phyloP scores from a whole-genome alignment of 1,284 basidiomycete genomes.

The Sanguinoderma infundibulare region DNA sequence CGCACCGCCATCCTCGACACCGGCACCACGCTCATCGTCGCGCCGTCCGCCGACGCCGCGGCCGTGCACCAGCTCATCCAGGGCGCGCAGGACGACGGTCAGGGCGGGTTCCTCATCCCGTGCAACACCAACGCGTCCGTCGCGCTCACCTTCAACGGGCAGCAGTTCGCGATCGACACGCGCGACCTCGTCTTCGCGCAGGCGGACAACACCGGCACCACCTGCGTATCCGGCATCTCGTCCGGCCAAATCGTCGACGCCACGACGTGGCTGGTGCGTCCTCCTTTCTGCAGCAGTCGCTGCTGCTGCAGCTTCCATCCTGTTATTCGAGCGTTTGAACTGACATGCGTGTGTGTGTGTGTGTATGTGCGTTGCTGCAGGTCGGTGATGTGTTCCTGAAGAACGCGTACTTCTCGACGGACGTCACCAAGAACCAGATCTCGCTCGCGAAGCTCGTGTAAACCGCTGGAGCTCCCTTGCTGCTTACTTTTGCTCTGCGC shows the following conservation, averaged over 20 bases:
- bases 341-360: not conserved
- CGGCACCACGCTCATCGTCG: slow-evolving; percentile 73
- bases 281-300: slow-evolving; percentile 7
- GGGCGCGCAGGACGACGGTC: slow-evolving; percentile 62
- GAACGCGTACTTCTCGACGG: slow-evolving; percentile 80
- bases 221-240: slow-evolving; percentile 78
- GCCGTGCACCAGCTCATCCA: slow-evolving; percentile 63
- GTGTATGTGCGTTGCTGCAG: slow-evolving; percentile 31
- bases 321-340: too few species aligned
- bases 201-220: slow-evolving; percentile 66
- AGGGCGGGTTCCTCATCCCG: slow-evolving; percentile 78
- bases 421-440: slow-evolving; percentile 70
- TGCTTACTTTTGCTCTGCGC: not conserved
- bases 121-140: slow-evolving; percentile 72
- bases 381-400: slow-evolving; percentile 77
- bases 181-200: slow-evolving; percentile 77
- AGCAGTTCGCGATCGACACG: slow-evolving; percentile 65
- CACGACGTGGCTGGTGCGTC: slow-evolving; percentile 73
- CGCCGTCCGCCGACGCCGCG: slow-evolving; percentile 61
- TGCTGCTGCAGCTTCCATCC: too few species aligned
- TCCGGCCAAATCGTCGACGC: slow-evolving; percentile 65
- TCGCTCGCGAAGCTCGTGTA: slow-evolving; percentile 58
- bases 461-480: slow-evolving; percentile 16
- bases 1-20: slow-evolving; percentile 82
- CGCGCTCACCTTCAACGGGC: slow-evolving; percentile 71